These are phyloP conservation scores for Chaetomium strumarium DNA, from an alignment of 2,329 filamentous ascomycete species.

Conservation along the genomic window DNA sequence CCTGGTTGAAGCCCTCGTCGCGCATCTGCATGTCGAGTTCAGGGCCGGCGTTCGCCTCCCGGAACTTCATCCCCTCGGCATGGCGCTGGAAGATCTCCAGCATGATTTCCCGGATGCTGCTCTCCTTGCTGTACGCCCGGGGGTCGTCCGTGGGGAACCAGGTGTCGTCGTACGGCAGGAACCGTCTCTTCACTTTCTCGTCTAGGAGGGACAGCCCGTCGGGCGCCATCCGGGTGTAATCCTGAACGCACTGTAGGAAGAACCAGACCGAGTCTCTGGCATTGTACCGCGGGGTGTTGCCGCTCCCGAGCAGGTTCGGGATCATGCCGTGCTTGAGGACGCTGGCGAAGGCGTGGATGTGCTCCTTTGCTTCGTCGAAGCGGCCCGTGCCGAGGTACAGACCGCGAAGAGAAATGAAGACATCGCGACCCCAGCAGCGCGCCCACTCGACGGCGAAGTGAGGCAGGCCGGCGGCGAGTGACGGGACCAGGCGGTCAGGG, in stretches of 20 bases:
- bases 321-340: slow-evolving; percentile 99
- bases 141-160: slow-evolving; percentile 81
- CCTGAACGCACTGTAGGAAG: slow-evolving; percentile 91
- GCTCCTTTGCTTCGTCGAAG: slow-evolving; percentile 82
- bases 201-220: slow-evolving; percentile 68
- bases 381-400: slow-evolving; percentile 87
- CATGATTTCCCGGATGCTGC: slow-evolving; percentile 80
- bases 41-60: slow-evolving; percentile 89
- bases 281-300: slow-evolving; percentile 85
- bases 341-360: slow-evolving; percentile 90
- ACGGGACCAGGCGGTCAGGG: slow-evolving; percentile 77
- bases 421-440: slow-evolving; percentile 93
- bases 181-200: slow-evolving; percentile 73
- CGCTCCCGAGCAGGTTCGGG: slow-evolving; percentile 83
- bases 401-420: slow-evolving; percentile 91
- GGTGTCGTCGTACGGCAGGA: slow-evolving; percentile 91
- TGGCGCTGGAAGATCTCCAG: slow-evolving; percentile 92
- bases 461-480: slow-evolving; percentile 83
- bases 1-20: slow-evolving; percentile 83
- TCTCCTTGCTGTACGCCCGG: slow-evolving; percentile 78
- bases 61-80: slow-evolving; percentile 82
- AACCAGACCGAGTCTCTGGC: slow-evolving; percentile 97
- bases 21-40: slow-evolving; percentile 90
- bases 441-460: slow-evolving; percentile 95
- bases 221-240: slow-evolving; percentile 78